These are phyloP conservation scores for Apophysomyces sp. DNA, from an alignment of 371 early-diverging fungal species.

Conservation along the genomic window DNA sequence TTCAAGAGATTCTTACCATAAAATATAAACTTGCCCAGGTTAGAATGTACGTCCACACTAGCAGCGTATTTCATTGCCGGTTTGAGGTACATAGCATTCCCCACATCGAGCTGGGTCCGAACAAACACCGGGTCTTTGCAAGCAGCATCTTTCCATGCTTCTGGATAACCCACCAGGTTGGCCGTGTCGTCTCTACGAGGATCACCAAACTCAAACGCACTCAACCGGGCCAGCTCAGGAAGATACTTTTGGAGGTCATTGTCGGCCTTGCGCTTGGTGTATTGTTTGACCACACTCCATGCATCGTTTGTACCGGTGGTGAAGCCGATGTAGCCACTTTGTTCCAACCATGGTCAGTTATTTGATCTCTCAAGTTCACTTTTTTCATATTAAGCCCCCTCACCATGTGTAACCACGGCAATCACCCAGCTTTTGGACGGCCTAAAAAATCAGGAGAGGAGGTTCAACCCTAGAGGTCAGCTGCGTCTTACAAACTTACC, in stretches of 20 bases:
- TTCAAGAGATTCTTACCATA: slow-evolving; percentile 33
- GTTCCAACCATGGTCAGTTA: no score
- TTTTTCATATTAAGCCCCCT: not conserved
- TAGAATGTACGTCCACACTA: slow-evolving; percentile 31
- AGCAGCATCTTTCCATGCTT: slow-evolving; percentile 37
- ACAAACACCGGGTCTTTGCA: slow-evolving; percentile 39
- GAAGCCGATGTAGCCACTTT: slow-evolving; percentile 57
- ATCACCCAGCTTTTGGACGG: slow-evolving; percentile 38
- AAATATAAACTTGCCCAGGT: slow-evolving; percentile 48
- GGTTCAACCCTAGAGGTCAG: not conserved
- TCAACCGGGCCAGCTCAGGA: slow-evolving; percentile 31
- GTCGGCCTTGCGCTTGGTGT: slow-evolving; percentile 32
- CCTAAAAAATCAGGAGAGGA: slow-evolving; percentile 12
- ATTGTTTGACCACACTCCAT: slow-evolving; percentile 49
- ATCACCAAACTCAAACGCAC: slow-evolving; percentile 29
- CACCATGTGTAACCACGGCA: slow-evolving; percentile 50
- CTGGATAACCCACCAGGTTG: slow-evolving; percentile 21
- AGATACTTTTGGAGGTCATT: slow-evolving; percentile 29
- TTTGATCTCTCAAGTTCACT: no score
- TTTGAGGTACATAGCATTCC: slow-evolving; percentile 40
- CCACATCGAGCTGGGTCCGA: slow-evolving; percentile 44
- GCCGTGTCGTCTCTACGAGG: slow-evolving; percentile 26
- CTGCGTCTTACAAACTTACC: slow-evolving; percentile 19
- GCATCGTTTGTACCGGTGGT: slow-evolving; percentile 62
- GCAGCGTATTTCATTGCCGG: slow-evolving; percentile 48